Percentiles rank a stretch among this genome's conserved stretches.
phyloP scores from a whole-genome alignment of 345 rosid genomes.

The Populus ilicifolia region DNA sequence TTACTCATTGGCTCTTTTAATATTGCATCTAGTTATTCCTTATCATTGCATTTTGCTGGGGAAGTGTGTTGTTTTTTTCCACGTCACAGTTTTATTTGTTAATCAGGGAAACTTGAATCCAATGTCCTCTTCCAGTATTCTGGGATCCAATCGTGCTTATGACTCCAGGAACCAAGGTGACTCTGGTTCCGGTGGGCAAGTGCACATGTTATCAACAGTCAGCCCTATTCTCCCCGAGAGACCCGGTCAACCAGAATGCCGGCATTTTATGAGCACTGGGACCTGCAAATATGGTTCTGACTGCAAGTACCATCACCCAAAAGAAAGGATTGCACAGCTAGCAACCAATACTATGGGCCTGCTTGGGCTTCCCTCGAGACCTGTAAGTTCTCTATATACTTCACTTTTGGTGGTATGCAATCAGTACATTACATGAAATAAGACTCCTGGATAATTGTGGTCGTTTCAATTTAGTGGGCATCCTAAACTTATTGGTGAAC shows the following conservation, averaged over 20 bases:
- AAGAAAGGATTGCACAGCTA: constrained; percentile 52
- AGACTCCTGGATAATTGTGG: neutral
- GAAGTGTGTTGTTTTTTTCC: neutral
- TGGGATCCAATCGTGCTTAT: constrained; percentile 44
- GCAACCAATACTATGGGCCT: constrained; percentile 32
- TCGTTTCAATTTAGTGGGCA: neutral
- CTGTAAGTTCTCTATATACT: constrained; percentile 43
- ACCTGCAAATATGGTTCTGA: constrained; percentile 75
- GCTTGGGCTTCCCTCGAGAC: constrained; percentile 59
- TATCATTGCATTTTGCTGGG: neutral
- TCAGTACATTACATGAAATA: neutral
- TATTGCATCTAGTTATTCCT: neutral
- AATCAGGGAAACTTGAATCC: constrained; percentile 45
- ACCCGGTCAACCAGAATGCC: constrained; percentile 72
- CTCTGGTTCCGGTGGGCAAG: constrained; percentile 45
- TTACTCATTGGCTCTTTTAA: neutral
- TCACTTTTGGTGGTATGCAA: neutral
- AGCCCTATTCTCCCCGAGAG: constrained; percentile 49
- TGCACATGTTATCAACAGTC: constrained; percentile 32
- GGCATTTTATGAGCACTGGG: constrained; percentile 67
- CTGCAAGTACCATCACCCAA: constrained; percentile 83
- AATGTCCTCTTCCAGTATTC: constrained; percentile 34
- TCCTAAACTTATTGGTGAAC: neutral
- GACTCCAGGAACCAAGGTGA: constrained; percentile 44
- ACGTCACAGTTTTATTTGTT: neutral